A percentile compares a stretch with the other conserved stretches of the same genome.
These are phyloP conservation scores for Triadica sebifera DNA, from an alignment of 345 rosid species.

Conservation along the genomic window DNA sequence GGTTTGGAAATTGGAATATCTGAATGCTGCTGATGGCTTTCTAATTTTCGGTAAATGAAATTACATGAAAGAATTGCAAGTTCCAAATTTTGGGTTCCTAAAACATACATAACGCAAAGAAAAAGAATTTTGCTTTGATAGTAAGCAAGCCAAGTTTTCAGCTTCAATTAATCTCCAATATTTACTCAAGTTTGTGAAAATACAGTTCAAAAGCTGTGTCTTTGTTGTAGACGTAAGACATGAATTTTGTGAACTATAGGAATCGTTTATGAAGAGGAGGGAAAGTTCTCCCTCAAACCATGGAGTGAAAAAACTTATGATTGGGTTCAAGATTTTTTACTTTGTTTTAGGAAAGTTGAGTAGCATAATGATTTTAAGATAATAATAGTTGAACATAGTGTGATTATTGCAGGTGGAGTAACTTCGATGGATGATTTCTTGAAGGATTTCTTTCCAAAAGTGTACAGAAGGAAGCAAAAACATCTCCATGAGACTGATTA, in stretches of 20 bases:
- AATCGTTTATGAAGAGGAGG: too few species aligned
- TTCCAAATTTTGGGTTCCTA: not conserved
- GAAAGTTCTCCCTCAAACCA: too few species aligned
- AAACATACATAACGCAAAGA: not conserved
- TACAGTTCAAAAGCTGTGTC: too few species aligned
- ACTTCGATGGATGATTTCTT: slow-evolving; percentile 31
- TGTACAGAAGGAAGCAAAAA: slow-evolving; percentile 26
- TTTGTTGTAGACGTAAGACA: too few species aligned
- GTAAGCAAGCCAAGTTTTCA: not conserved
- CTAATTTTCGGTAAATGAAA: not conserved
- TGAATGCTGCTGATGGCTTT: not conserved
- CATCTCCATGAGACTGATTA: slow-evolving; percentile 38
- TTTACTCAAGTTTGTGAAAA: too few species aligned
- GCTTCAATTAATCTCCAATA: not conserved
- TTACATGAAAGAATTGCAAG: not conserved
- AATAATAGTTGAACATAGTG: not conserved
- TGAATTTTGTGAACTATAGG: too few species aligned
- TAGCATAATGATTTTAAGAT: not conserved
- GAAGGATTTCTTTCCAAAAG: slow-evolving; percentile 32
- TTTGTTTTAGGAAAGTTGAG: not conserved
- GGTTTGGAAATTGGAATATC: not conserved
- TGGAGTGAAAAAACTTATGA: too few species aligned
- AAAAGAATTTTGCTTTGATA: too few species aligned
- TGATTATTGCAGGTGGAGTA: slow-evolving; percentile 22
- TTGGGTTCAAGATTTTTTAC: too few species aligned